A percentile compares a stretch with the other conserved stretches of the same genome.
Conservation (phyloP, 371 early-diverging fungal genomes). For the Actinomortierella wolfii region DNA sequence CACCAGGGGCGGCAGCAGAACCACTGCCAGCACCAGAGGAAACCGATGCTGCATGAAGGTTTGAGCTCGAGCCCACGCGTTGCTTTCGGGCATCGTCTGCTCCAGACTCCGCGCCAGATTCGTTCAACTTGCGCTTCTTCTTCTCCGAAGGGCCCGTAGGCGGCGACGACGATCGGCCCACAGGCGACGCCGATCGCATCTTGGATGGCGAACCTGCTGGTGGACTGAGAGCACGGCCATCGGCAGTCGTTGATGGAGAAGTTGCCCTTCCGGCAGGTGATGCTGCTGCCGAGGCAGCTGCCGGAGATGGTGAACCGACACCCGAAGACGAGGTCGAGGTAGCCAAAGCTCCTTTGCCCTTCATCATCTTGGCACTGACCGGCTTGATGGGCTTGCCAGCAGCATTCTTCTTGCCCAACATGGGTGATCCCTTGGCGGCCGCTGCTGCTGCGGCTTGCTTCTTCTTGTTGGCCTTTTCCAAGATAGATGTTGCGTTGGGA, state of each 20-base stretch:
- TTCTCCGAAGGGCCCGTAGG: slow-evolving; percentile 5
- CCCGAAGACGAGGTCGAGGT: neutral
- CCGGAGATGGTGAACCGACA: slow-evolving; percentile 4
- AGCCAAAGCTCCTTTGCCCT: slow-evolving; percentile 54
- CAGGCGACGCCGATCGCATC: too few species aligned
- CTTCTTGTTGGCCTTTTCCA: slow-evolving; percentile 46
- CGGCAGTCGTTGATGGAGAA: too few species aligned
- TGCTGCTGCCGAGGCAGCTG: slow-evolving; percentile 2
- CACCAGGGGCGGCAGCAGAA: neutral
- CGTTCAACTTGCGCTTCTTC: slow-evolving; percentile 27
- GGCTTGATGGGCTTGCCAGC: slow-evolving; percentile 46
- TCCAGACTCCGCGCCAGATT: slow-evolving; percentile 2
- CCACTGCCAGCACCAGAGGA: slow-evolving; percentile 17
- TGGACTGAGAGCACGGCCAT: too few species aligned
- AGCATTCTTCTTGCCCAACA: slow-evolving; percentile 33
- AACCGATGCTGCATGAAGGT: slow-evolving; percentile 8
- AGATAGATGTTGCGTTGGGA: slow-evolving; percentile 19
- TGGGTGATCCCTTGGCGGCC: slow-evolving; percentile 46
- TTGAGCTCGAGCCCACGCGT: slow-evolving; percentile 4
- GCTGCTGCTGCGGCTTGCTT: slow-evolving; percentile 24
- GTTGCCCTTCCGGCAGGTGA: too few species aligned
- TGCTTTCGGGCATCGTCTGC: slow-evolving; percentile 10
- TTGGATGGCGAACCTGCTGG: too few species aligned
- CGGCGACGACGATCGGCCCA: too few species aligned
- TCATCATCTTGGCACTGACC: slow-evolving; percentile 52